Base-by-base conservation (phyloP, 73 alveolate genomes). In the Halteria grandinella region DNA sequence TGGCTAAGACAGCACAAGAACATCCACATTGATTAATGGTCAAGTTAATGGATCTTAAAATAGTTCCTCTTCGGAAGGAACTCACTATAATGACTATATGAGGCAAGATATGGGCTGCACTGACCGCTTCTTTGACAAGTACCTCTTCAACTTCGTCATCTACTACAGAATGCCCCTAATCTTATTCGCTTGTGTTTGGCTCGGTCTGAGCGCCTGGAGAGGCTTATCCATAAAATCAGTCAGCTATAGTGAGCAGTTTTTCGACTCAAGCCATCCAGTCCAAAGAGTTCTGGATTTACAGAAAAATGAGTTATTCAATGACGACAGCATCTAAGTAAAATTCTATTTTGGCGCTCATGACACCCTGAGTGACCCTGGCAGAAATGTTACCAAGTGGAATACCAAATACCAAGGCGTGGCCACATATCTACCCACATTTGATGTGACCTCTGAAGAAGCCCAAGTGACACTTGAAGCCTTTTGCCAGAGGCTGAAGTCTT, bases 401-500 rank as follows among this genome's bases (percentile, higher is more conserved):
- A 21, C 69, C 14, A 15, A 4, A 2, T 45, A 45, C 41, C 20
- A 2, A 5, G 66, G 66, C 1, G 52, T 28, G 29, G 21, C 41
- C 18, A 8, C 18, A 6, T 21, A 24, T 27, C 8, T 25, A 7
- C 20, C 17, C 53, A 5, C 39, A 25, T 51, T 70, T 21, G 83
- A 70, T 43, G 31, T 70, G 36, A 15, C 47, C 37, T 25, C 52
- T 6, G 59, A 18, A 28, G 58, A 62, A 10, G 27, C 62, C 8
- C 29, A 70, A 20, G 10, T 0, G 14, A 57, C 59, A 10, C 11
- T 70, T 12, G 1, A 6, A 20, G 31, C 20, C 29, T 41, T 70
- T 29, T 70, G 83, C 72, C 6, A 7, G 14, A 54, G 48, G 1
- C 32, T 70, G 29, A 77, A 28, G 45, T 31, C 1, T 17, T 71